Evolutionary conservation across 192 early-diverging fungal genomes (phyloP).

Genomic region (Dissophora ornata): DNA sequence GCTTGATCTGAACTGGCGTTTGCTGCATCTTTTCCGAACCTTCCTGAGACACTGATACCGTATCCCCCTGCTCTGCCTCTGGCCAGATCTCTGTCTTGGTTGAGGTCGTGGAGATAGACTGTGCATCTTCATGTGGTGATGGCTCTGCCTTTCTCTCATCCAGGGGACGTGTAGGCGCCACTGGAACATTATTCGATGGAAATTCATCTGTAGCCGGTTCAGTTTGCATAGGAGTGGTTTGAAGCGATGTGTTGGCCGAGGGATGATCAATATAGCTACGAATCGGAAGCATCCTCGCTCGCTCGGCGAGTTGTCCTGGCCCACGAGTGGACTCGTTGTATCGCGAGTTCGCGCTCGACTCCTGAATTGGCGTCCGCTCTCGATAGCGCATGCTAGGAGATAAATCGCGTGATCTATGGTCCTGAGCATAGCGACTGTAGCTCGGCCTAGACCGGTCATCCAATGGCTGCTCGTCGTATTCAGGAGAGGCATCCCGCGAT

Average conservation of each 20-base stretch:
- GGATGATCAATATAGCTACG: slow-evolving; percentile 5
- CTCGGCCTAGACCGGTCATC: slow-evolving; percentile 3
- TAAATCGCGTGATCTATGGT: slow-evolving; percentile 7
- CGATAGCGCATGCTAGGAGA: slow-evolving; percentile 11
- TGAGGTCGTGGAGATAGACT: slow-evolving; percentile 8
- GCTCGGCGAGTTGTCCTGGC: slow-evolving; percentile 36
- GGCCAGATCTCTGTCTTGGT: slow-evolving; percentile 22
- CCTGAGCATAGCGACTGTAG: slow-evolving; percentile 25
- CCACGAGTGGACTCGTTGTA: slow-evolving; percentile 5
- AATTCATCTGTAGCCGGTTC: slow-evolving; percentile 2
- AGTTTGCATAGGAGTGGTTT: neutral
- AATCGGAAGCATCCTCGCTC: slow-evolving; percentile 24
- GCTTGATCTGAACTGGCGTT: slow-evolving; percentile 16
- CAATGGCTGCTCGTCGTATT: slow-evolving; percentile 13
- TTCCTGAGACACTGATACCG: neutral
- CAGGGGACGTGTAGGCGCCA: neutral
- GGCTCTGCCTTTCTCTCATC: slow-evolving; percentile 9
- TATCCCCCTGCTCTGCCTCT: slow-evolving; percentile 1
- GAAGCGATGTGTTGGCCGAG: neutral
- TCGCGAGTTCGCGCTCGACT: slow-evolving; percentile 1
- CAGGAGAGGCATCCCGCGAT: slow-evolving; percentile 29
- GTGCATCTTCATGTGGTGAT: slow-evolving; percentile 5
- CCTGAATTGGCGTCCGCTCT: slow-evolving; percentile 19
- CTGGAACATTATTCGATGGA: neutral
- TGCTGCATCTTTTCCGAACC: neutral